Conservation (phyloP, 1,139 yeast genomes). For the Candida sp. region DNA sequence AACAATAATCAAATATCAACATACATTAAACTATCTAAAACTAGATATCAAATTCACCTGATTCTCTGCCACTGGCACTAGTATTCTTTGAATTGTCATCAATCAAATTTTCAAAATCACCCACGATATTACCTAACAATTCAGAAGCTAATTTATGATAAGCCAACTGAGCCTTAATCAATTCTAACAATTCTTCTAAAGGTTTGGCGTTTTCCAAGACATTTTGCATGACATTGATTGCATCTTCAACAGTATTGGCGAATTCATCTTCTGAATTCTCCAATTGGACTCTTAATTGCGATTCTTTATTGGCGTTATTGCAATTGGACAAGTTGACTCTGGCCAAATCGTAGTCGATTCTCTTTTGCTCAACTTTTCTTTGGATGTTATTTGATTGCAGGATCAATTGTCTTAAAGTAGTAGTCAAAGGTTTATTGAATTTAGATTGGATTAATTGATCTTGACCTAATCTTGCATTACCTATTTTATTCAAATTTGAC, state of each 20-base stretch:
- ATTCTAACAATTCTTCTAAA: conserved; percentile 63
- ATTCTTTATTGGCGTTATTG: conserved; percentile 73
- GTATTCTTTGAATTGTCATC: conserved; percentile 37
- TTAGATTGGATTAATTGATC: conserved; percentile 69
- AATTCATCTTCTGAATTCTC: conserved; percentile 89
- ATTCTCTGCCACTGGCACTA: conserved; percentile 25
- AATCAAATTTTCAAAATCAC: conserved; percentile 60
- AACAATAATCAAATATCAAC: conserved; percentile 1
- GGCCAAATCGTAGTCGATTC: conserved; percentile 79
- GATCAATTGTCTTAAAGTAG: conserved; percentile 62
- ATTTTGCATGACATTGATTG: conserved; percentile 80
- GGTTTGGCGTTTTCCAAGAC: conserved; percentile 76
- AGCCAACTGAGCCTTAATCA: conserved; percentile 78
- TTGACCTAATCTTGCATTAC: conserved; percentile 82
- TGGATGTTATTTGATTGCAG: conserved; percentile 70
- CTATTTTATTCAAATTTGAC: conserved; percentile 55
- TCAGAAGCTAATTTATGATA: conserved; percentile 78
- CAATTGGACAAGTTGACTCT: conserved; percentile 61
- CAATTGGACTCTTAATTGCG: conserved; percentile 71
- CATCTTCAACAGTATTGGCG: conserved; percentile 89
- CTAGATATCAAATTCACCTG: conserved; percentile 46
- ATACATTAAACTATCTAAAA: background rate
- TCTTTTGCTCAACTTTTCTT: conserved; percentile 72
- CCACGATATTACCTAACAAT: conserved; percentile 62
- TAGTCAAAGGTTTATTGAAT: conserved; percentile 66